Base-by-base conservation (phyloP, 2,329 filamentous ascomycete genomes). In the Zymoseptoria tritici region DNA sequence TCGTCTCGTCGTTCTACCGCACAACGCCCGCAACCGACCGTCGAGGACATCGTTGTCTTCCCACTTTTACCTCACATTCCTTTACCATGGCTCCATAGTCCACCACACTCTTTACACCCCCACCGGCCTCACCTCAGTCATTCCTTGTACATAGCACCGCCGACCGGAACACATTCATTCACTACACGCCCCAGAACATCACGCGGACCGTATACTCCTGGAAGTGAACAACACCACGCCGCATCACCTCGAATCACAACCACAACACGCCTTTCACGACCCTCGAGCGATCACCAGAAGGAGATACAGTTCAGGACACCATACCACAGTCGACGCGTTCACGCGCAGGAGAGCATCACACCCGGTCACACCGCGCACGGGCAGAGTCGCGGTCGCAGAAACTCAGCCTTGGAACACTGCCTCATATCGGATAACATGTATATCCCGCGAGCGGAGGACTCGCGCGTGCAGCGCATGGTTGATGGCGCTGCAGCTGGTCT, bases 111-210 rank as follows among this genome's bases (percentile, higher is more conserved):
- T 46, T 46, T 46, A 16, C 13, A 13, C 13, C 36, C 36, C 36
- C 36, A 46, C 36, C 36, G 36, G 36, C 36, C 61, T 64, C 29
- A 66, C 64, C 60, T 20, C 58, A 67, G 63, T 67, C 65, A 57
- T 57, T 68, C 65, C 49, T 66, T 67, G 62, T 64, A 66, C 57
- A 68, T 66, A 66, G 57, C 19, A 51, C 36, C 49, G 16, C 49
- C 24, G 42, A 36, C 31, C 31, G 42, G 42, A 22, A 55, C 50
- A 52, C 50, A 26, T 49, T 49, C 24, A 24, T 57, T 31, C 42
- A 42, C 9, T 49, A 50, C 19, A 24, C 57, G 52, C 60, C 57
- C 57, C 62, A 29, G 57, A 42, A 49, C 56, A 63, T 50, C 54
- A 36, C 52, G 21, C 54, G 52, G 22, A 59, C 59, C 49, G 56